phyloP scores from a whole-genome alignment of 2,329 filamentous ascomycete genomes.

The Aspergillus intermedius region DNA sequence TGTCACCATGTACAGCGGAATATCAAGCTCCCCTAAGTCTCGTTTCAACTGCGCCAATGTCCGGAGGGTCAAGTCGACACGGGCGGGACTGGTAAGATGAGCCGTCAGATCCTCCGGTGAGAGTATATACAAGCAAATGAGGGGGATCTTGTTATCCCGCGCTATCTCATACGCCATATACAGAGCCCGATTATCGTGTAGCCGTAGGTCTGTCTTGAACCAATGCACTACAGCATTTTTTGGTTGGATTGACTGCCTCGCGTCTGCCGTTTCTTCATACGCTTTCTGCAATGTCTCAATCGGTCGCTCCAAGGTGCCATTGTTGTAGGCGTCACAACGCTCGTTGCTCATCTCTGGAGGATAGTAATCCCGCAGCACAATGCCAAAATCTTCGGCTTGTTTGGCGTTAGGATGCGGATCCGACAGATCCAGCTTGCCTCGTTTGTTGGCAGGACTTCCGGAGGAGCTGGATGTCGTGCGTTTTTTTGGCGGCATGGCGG shows the following conservation, averaged over 20 bases:
- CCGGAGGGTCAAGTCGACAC: slow-evolving; percentile 76
- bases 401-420: slow-evolving; percentile 30
- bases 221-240: slow-evolving; percentile 71
- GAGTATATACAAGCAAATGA: slow-evolving; percentile 71
- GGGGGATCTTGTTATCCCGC: slow-evolving; percentile 59
- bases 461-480: slow-evolving; percentile 16
- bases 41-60: slow-evolving; percentile 59
- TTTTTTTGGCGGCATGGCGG: slow-evolving; percentile 19
- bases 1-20: slow-evolving; percentile 71
- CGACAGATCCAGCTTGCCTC: slow-evolving; percentile 9
- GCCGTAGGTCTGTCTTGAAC: slow-evolving; percentile 79
- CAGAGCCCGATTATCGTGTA: slow-evolving; percentile 66
- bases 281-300: slow-evolving; percentile 61
- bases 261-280: slow-evolving; percentile 53
- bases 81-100: slow-evolving; percentile 64
- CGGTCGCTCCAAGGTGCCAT: slow-evolving; percentile 63
- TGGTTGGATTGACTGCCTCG: slow-evolving; percentile 47
- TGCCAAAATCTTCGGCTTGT: slow-evolving; percentile 48
- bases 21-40: slow-evolving; percentile 64
- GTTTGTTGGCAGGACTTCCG: slow-evolving; percentile 12
- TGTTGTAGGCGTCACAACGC: slow-evolving; percentile 66
- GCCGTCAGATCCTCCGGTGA: slow-evolving; percentile 81
- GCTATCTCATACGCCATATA: slow-evolving; percentile 61
- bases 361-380: slow-evolving; percentile 70
- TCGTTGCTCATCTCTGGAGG: slow-evolving; percentile 79